Evolutionary conservation across 306 rosid species (phyloP).

Genomic region (Vachellia collinsii): DNA sequence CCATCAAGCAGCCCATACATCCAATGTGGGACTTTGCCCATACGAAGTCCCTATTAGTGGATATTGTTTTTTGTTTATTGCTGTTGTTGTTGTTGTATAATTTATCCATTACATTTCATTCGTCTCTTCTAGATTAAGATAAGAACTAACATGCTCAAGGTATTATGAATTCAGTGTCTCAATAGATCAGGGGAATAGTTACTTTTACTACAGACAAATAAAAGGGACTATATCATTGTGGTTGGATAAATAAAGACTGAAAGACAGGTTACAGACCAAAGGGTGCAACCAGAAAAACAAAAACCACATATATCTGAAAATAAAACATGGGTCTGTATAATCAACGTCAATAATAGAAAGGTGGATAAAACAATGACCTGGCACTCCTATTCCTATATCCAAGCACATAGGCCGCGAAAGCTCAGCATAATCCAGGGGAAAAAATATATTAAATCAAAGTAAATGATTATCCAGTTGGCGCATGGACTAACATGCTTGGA

Average conservation of each 20-base stretch:
- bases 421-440: not conserved
- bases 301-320: not conserved
- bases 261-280: not conserved
- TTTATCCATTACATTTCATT: not conserved
- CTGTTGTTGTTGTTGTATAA: not conserved
- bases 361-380: not conserved
- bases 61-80: not conserved
- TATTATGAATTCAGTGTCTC: not conserved
- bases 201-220: not conserved
- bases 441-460: not conserved
- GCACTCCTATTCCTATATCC: not conserved
- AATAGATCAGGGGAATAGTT: not conserved
- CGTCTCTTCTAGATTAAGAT: not conserved
- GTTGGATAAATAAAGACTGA: not conserved
- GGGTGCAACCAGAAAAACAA: not conserved
- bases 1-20: no score
- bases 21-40: no score
- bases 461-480: not conserved
- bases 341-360: not conserved
- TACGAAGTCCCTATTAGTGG: no score
- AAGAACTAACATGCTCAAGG: not conserved
- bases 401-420: not conserved
- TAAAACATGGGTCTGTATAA: not conserved
- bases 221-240: not conserved
- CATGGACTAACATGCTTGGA: not conserved